Evolutionary conservation across 305 asterid genomes (phyloP).

Genomic region (Petunia hybrid): DNA sequence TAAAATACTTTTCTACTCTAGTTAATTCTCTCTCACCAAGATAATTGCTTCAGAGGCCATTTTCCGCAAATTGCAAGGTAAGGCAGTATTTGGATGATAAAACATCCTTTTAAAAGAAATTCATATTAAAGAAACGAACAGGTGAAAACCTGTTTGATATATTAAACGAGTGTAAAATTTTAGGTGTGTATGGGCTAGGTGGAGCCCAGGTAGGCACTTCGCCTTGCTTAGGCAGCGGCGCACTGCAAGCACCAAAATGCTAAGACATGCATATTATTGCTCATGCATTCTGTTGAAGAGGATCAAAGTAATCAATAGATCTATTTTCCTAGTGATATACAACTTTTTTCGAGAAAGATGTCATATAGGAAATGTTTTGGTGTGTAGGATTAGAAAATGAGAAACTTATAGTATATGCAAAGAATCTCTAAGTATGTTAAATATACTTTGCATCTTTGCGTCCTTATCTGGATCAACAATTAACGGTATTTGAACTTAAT

Average conservation of each 20-base stretch:
- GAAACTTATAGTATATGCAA: neutral
- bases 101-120: no score
- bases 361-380: neutral
- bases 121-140: neutral
- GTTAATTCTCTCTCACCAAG: neutral
- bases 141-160: neutral
- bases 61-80: neutral
- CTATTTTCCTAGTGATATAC: neutral
- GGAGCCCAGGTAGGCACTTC: neutral
- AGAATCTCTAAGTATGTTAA: no score
- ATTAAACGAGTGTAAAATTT: neutral
- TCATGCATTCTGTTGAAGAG: neutral
- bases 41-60: neutral
- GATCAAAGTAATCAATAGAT: neutral
- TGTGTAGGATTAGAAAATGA: neutral
- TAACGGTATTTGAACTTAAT: neutral
- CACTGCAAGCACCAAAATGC: neutral
- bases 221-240: neutral
- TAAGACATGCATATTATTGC: neutral
- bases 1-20: neutral
- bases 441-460: constrained; percentile 14
- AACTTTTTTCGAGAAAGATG: neutral
- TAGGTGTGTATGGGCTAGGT: neutral
- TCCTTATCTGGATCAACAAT: neutral
- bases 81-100: neutral